Conservation (phyloP, 2,329 filamentous ascomycete species). For the Talaromyces marneffei region DNA sequence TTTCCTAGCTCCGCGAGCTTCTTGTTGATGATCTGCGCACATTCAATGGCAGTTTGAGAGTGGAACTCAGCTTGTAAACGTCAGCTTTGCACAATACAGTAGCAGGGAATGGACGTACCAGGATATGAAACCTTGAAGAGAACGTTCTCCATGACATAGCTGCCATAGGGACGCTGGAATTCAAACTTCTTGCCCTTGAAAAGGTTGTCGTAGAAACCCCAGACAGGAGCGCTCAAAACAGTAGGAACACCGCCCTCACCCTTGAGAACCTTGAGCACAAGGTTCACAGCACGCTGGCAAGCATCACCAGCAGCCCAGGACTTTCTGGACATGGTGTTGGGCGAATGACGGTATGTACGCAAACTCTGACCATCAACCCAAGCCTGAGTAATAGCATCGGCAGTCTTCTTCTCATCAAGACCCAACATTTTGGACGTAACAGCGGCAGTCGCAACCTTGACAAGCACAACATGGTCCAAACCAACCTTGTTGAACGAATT, state of each 20-base stretch:
- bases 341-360: conserved; percentile 93
- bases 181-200: conserved; percentile 95
- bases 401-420: conserved; percentile 80
- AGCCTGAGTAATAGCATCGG: conserved; percentile 91
- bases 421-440: conserved; percentile 95
- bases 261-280: conserved; percentile 83
- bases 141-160: conserved; percentile 99
- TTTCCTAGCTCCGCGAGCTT: conserved; percentile 80
- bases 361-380: conserved; percentile 96
- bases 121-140: conserved; percentile 99
- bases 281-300: conserved; percentile 89
- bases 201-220: conserved; percentile 98
- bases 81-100: not conserved
- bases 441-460: conserved; percentile 93
- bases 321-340: conserved; percentile 99
- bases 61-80: conserved; percentile 73
- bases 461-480: conserved; percentile 92
- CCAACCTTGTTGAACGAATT: conserved; percentile 99
- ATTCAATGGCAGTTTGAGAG: conserved; percentile 96
- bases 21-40: conserved; percentile 79
- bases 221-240: conserved; percentile 83
- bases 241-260: conserved; percentile 89
- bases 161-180: conserved; percentile 93
- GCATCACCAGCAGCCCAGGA: conserved; percentile 98
- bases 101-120: conserved; percentile 50